Evolutionary conservation across 2,329 filamentous ascomycete species (phyloP), one percentile per base, ranked within the genome.

Genomic region (Xylaria sp.): DNA sequence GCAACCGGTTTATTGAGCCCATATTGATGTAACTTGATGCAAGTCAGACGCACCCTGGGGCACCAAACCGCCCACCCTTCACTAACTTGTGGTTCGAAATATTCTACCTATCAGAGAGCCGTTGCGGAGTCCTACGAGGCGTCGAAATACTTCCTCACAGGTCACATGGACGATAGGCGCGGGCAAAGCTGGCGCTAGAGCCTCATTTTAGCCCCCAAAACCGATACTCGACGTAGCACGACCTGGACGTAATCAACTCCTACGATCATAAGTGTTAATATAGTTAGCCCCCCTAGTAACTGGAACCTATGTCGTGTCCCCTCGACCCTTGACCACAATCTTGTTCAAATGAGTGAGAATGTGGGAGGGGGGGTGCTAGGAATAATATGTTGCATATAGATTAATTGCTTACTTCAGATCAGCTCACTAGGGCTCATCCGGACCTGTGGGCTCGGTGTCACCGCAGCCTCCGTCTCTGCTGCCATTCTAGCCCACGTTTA

Each of bases 331-430:
- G 40, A 33, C 4, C 15, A 11, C 21, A 35, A 17, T 38, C 11
- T 46, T 9, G 8, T 29, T 33, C 8, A 27, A 29, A 47, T 3
- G 10, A 25, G 29, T 27, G 35, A 27, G 21, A n/a, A 43, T 49
- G 27, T 35, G 29, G 38, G 29, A 27, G 15, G 19, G 17, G 23
- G 29, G 46, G 38, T 51, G 31, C 25, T 11, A n/a, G n/a, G n/a
- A n/a, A n/a, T n/a, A 17, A 48, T 2, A 35, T 43, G 37, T 57
- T 49, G 27, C 57, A 52, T 3, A 13, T 62, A 29, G 31, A 55
- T 64, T 59, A 53, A 59, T 59, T 59, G 62, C 54, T 64, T 55
- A 64, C 54, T 46, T 56, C 31, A 11, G 13, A 53, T 63, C 61
- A 63, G 61, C 61, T 55, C 47, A 11, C 29, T 31, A 29, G 35